Evolutionary conservation across 352 stramenopile species (phyloP).

Genomic region (Phytophthora uliginosa): DNA sequence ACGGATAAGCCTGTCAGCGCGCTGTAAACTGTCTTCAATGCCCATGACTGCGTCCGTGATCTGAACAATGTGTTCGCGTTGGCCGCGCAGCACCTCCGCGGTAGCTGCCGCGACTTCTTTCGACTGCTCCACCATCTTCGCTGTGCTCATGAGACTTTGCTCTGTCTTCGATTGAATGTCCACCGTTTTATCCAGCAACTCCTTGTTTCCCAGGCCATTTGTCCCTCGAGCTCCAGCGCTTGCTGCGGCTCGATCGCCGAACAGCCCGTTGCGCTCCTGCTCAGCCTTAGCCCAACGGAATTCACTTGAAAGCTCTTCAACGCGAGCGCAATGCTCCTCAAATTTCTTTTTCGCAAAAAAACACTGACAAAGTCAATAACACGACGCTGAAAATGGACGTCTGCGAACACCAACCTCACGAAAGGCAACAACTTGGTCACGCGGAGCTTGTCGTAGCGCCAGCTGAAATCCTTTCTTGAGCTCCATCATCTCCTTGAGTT

Average conservation of each 20-base stretch:
- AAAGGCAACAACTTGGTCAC: slow-evolving; percentile 74
- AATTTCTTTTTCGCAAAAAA: slow-evolving; percentile 70
- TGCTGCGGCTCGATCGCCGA: slow-evolving; percentile 63
- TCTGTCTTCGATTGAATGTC: slow-evolving; percentile 91
- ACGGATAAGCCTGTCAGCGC: slow-evolving; percentile 86
- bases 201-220: slow-evolving; percentile 61
- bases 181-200: slow-evolving; percentile 79
- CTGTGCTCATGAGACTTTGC: slow-evolving; percentile 84
- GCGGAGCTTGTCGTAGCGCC: slow-evolving; percentile 77
- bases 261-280: slow-evolving; percentile 80
- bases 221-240: slow-evolving; percentile 22
- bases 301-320: slow-evolving; percentile 85
- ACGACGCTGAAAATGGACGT: background rate
- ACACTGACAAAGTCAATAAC: background rate
- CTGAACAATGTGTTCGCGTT: slow-evolving; percentile 88
- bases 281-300: slow-evolving; percentile 86
- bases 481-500: slow-evolving; percentile 86
- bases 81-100: slow-evolving; percentile 79
- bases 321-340: slow-evolving; percentile 78
- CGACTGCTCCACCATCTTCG: slow-evolving; percentile 89
- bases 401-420: slow-evolving; percentile 58
- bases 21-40: slow-evolving; percentile 83
- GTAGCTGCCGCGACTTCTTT: slow-evolving; percentile 86
- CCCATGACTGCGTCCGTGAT: slow-evolving; percentile 92
- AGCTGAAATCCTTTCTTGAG: slow-evolving; percentile 91